phyloP scores from a whole-genome alignment of 2,329 filamentous ascomycete genomes.

The Penicillium sp. region DNA sequence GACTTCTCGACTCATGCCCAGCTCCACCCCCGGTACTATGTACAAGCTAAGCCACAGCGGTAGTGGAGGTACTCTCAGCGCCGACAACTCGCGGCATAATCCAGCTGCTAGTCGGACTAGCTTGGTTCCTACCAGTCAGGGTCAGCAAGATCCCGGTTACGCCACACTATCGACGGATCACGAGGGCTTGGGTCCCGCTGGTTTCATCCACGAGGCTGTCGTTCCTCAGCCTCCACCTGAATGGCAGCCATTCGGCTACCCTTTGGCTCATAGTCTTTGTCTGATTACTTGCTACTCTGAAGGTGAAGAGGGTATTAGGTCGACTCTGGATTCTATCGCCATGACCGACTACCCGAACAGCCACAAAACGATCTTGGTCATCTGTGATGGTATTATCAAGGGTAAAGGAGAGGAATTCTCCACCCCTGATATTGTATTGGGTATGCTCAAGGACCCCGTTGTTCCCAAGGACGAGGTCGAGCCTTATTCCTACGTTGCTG shows the following conservation, averaged over 20 bases:
- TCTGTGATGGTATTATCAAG: slow-evolving; percentile 97
- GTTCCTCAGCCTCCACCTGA: slow-evolving; percentile 93
- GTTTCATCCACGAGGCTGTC: slow-evolving; percentile 93
- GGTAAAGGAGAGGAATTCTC: slow-evolving; percentile 78
- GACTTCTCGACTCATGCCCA: slow-evolving; percentile 60
- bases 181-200: slow-evolving; percentile 71
- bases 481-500: slow-evolving; percentile 90
- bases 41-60: slow-evolving; percentile 54
- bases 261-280: slow-evolving; percentile 85
- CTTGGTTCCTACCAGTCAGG: slow-evolving; percentile 49
- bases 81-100: slow-evolving; percentile 37
- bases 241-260: slow-evolving; percentile 95
- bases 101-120: slow-evolving; percentile 44
- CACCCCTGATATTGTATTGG: slow-evolving; percentile 79
- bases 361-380: slow-evolving; percentile 90
- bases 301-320: slow-evolving; percentile 82
- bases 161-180: slow-evolving; percentile 50
- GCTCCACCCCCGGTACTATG: slow-evolving; percentile 49
- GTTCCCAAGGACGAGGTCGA: slow-evolving; percentile 71
- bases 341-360: slow-evolving; percentile 99
- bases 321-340: slow-evolving; percentile 88
- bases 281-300: slow-evolving; percentile 96
- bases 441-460: slow-evolving; percentile 90
- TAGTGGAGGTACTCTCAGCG: slow-evolving; percentile 50
- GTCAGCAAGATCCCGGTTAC: slow-evolving; percentile 41